These are phyloP conservation scores for Tolypocladium paradoxum DNA, from an alignment of 2,329 filamentous ascomycete genomes.

Conservation along the genomic window DNA sequence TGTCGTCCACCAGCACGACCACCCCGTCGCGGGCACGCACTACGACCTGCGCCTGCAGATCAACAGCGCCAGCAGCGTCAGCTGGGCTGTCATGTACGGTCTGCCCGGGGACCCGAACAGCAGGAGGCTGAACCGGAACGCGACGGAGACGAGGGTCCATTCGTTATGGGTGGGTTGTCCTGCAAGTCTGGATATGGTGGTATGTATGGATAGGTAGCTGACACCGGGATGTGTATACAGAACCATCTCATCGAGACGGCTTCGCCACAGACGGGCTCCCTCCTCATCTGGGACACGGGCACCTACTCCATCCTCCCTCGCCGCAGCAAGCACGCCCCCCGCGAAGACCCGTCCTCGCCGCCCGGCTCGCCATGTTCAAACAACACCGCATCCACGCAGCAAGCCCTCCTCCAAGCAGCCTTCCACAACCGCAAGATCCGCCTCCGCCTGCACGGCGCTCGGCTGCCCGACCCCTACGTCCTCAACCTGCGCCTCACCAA, in stretches of 20 bases:
- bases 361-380: conserved; percentile 10
- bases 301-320: conserved; percentile 43
- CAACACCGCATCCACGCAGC: conserved; percentile 20
- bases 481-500: conserved; percentile 42
- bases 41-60: conserved; percentile 64
- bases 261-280: conserved; percentile 40
- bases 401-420: conserved; percentile 37
- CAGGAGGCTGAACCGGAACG: conserved; percentile 42
- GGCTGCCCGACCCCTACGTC: conserved; percentile 42
- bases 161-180: conserved; percentile 39
- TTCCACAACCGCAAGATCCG: conserved; percentile 47
- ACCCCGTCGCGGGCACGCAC: conserved; percentile 56
- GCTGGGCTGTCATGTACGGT: conserved; percentile 55
- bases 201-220: not conserved
- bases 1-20: conserved; percentile 63
- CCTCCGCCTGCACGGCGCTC: conserved; percentile 41
- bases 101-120: conserved; percentile 48
- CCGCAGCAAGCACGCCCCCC: conserved; percentile 20
- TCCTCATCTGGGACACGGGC: conserved; percentile 54
- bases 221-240: conserved; percentile 18
- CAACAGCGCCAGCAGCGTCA: conserved; percentile 53
- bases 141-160: conserved; percentile 51
- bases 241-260: conserved; percentile 52
- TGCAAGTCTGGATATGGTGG: not conserved
- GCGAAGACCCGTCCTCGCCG: conserved; percentile 19